phyloP scores from a whole-genome alignment of 805 yeast genomes.

The Yamadazyma philogaea region DNA sequence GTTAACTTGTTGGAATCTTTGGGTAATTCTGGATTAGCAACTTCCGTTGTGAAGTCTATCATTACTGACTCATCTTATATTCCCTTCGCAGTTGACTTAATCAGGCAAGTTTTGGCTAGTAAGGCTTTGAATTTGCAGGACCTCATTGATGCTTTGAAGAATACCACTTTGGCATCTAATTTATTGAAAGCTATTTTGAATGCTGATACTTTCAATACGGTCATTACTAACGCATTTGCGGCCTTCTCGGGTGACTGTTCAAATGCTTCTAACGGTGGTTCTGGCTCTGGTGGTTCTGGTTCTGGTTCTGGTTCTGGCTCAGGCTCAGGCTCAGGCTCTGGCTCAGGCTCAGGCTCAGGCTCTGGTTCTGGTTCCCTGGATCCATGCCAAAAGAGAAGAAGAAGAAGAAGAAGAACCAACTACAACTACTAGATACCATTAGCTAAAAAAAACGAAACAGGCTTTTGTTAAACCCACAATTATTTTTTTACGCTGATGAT shows the following conservation, averaged over 20 bases:
- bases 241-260: conserved; percentile 35
- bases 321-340: conserved; percentile 12
- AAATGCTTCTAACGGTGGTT: conserved; percentile 11
- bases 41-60: conserved; percentile 36
- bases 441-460: not conserved
- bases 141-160: conserved; percentile 29
- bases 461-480: not conserved
- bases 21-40: conserved; percentile 40
- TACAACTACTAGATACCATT: conserved; percentile 14
- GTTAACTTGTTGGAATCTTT: conserved; percentile 39
- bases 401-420: conserved; percentile 24
- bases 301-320: conserved; percentile 9
- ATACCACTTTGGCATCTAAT: conserved; percentile 31
- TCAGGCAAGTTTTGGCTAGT: conserved; percentile 26
- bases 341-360: conserved; percentile 4
- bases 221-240: conserved; percentile 35
- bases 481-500: conserved; percentile 1
- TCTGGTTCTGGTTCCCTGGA: conserved; percentile 10
- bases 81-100: conserved; percentile 35
- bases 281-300: conserved; percentile 12
- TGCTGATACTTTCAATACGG: conserved; percentile 30
- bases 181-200: conserved; percentile 34
- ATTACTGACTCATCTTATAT: conserved; percentile 36
- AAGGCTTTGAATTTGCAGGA: conserved; percentile 27
- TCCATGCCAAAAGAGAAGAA: conserved; percentile 34